Conservation (phyloP, 805 yeast species). For the Candida ortonii region DNA sequence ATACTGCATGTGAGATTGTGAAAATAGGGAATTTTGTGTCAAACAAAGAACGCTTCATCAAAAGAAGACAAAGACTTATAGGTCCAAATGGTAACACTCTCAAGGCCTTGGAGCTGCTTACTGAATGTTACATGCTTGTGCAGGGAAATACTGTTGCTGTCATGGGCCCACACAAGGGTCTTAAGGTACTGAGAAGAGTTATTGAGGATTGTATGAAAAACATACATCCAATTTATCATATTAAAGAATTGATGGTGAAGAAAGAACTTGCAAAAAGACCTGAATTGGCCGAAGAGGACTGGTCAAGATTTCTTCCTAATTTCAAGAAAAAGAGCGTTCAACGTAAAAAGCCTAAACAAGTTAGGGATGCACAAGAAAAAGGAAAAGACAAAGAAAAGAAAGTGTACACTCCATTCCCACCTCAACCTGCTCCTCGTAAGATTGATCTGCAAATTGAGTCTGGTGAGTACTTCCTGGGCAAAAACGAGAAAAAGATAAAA, state of each 20-base stretch:
- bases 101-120: conserved; percentile 89
- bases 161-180: conserved; percentile 94
- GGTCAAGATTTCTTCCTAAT: conserved; percentile 95
- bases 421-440: conserved; percentile 95
- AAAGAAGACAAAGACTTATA: conserved; percentile 92
- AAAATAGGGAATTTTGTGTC: conserved; percentile 88
- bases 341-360: conserved; percentile 78
- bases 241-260: conserved; percentile 96
- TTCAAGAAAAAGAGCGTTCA: conserved; percentile 96
- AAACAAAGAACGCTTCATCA: conserved; percentile 90
- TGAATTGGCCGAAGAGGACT: conserved; percentile 91
- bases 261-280: conserved; percentile 94
- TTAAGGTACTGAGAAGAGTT: conserved; percentile 87
- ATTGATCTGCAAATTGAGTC: conserved; percentile 94
- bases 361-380: conserved; percentile 46
- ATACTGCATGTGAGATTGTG: conserved; percentile 91
- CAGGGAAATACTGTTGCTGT: conserved; percentile 97
- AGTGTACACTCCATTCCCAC: conserved; percentile 98
- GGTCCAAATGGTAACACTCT: conserved; percentile 97
- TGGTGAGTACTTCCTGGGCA: conserved; percentile 95
- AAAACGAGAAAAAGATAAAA: conserved; percentile 72
- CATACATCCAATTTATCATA: conserved; percentile 95
- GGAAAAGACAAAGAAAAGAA: conserved; percentile 52
- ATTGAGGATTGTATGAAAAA: conserved; percentile 98
- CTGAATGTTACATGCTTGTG: conserved; percentile 93